phyloP scores from a whole-genome alignment of 441 rosid species.

The Populus hybrid region DNA sequence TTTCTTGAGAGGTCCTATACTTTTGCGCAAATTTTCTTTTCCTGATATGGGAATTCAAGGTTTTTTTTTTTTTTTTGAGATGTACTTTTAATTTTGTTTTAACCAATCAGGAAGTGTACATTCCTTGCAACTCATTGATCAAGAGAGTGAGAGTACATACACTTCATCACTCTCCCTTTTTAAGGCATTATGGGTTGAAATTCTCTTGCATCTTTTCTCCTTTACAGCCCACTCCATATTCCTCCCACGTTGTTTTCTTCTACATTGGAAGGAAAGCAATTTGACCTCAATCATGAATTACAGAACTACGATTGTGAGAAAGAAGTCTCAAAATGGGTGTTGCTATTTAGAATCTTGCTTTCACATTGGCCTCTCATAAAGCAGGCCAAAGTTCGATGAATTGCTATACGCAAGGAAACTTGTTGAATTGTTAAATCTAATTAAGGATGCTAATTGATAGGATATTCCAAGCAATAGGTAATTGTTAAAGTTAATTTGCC shows the following conservation, averaged over 20 bases:
- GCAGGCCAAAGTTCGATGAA: not conserved
- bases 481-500: no score
- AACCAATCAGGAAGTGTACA: constrained; percentile 20
- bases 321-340: constrained; percentile 16
- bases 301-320: not conserved
- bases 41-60: constrained; percentile 36
- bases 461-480: no score
- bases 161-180: not conserved
- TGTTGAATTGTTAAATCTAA: not conserved
- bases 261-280: constrained; percentile 11
- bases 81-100: not conserved
- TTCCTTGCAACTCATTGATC: constrained; percentile 6
- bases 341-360: constrained; percentile 16
- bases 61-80: not conserved
- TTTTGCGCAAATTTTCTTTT: constrained; percentile 2
- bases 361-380: constrained; percentile 2
- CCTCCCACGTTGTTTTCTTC: constrained; percentile 4
- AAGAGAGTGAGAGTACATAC: constrained; percentile 5
- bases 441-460: no score
- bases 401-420: not conserved
- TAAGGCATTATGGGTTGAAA: no score
- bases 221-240: constrained; percentile 41
- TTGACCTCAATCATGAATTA: constrained; percentile 18
- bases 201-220: constrained; percentile 24
- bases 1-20: not conserved